Conservation (phyloP, 768 basidiomycete genomes). For the Boletus pseudopeckii region DNA sequence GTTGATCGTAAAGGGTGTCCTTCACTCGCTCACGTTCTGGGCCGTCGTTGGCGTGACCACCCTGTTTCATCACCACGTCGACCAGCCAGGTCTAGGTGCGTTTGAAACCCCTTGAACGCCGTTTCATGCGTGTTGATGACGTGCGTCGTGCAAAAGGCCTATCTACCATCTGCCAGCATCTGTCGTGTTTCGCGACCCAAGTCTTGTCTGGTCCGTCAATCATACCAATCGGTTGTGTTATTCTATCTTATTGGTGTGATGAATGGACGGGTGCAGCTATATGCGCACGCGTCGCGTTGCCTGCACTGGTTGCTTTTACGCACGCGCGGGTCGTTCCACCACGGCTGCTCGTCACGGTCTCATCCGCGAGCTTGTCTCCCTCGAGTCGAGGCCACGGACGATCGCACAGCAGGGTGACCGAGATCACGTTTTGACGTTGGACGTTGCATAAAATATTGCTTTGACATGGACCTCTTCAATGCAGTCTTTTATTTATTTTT, state of each 20-base stretch:
- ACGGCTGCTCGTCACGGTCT: not conserved
- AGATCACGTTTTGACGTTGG: conserved; percentile 8
- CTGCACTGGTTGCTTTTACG: not conserved
- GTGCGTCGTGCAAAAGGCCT: not conserved
- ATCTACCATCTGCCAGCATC: not conserved
- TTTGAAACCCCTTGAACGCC: not conserved
- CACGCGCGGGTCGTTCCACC: not conserved
- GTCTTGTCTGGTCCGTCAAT: conserved; percentile 1
- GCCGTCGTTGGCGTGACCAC: not conserved
- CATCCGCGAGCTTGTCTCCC: not conserved
- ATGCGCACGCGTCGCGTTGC: not conserved
- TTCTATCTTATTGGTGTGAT: no score
- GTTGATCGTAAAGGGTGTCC: conserved; percentile 7
- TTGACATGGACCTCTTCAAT: not conserved
- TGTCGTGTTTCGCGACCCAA: not conserved
- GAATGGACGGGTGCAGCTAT: not conserved
- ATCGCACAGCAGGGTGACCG: conserved; percentile 12
- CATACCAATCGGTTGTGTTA: not conserved
- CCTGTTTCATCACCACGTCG: not conserved
- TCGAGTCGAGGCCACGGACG: conserved; percentile 1
- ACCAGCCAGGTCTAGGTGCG: not conserved
- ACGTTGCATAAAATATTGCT: not conserved
- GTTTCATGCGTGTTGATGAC: not conserved
- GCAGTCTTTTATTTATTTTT: no score
- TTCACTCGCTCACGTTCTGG: conserved; percentile 10